Conservation (phyloP, 169 alveolate genomes). For the Plasmodium falciparum region DNA sequence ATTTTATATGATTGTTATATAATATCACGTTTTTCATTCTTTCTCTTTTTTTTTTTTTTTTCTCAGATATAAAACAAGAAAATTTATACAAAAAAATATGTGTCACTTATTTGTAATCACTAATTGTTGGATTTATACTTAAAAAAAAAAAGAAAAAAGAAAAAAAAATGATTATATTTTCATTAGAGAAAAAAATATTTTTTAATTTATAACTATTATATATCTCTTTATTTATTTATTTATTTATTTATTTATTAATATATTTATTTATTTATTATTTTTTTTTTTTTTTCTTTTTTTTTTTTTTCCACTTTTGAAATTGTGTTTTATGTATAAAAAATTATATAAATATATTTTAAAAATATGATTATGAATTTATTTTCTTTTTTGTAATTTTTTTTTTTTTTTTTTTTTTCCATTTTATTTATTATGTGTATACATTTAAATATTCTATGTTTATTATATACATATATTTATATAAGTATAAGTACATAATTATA, state of each 20-base stretch:
- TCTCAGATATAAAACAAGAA: slow-evolving; percentile 20
- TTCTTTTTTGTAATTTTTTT: slow-evolving; percentile 31
- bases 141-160: no score
- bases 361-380: slow-evolving; percentile 27
- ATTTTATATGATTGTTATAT: neutral
- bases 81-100: no score
- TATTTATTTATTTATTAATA: no score
- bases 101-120: no score
- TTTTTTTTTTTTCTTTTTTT: no score
- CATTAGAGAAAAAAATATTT: no score
- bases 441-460: neutral
- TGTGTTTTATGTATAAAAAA: slow-evolving; percentile 1
- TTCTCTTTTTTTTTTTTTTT: slow-evolving; percentile 3
- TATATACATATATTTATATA: neutral
- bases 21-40: neutral
- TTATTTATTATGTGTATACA: neutral
- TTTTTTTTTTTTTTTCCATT: slow-evolving; percentile 15
- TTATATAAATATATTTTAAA: slow-evolving; percentile 21
- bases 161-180: no score
- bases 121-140: no score
- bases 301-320: slow-evolving; percentile 17
- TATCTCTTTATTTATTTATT: no score
- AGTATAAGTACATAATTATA: neutral
- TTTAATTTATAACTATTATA: no score
- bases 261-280: no score